These are phyloP conservation scores for Ulota crispa DNA, from an alignment of 225 moss, liverwort and hornwort species.

Conservation along the genomic window DNA sequence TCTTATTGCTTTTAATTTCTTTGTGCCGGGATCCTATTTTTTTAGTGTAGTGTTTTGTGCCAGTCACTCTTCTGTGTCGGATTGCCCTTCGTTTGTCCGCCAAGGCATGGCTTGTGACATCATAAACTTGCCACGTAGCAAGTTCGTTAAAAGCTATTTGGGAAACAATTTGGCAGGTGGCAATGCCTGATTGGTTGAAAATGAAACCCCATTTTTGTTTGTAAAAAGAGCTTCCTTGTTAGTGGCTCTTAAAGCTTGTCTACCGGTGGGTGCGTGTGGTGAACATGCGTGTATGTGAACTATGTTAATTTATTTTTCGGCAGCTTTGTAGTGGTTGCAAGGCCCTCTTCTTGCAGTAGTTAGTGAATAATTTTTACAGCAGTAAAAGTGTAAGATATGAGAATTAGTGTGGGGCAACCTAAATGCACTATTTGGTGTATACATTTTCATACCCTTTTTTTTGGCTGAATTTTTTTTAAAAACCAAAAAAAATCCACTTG, in stretches of 20 bases:
- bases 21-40: neutral
- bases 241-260: too few relatives aligned
- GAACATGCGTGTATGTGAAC: neutral
- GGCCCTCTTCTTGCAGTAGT: too few relatives aligned
- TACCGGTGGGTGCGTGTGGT: neutral
- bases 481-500: neutral
- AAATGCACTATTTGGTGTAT: too few relatives aligned
- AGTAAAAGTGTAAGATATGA: too few relatives aligned
- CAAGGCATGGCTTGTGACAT: neutral
- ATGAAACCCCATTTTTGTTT: too few relatives aligned
- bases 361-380: too few relatives aligned
- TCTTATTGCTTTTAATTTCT: neutral
- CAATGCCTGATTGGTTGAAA: neutral
- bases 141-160: neutral
- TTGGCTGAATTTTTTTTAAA: neutral
- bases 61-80: neutral
- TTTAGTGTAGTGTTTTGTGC: neutral
- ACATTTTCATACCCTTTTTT: neutral
- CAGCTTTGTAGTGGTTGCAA: too few relatives aligned
- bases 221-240: too few relatives aligned
- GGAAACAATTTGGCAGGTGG: neutral
- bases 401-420: too few relatives aligned
- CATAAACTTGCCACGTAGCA: neutral
- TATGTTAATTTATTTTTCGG: too few relatives aligned
- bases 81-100: neutral